Percentiles rank a stretch among this genome's conserved stretches.
These are phyloP conservation scores for Candida awuae DNA, from an alignment of 805 yeast genomes.

Conservation along the genomic window DNA sequence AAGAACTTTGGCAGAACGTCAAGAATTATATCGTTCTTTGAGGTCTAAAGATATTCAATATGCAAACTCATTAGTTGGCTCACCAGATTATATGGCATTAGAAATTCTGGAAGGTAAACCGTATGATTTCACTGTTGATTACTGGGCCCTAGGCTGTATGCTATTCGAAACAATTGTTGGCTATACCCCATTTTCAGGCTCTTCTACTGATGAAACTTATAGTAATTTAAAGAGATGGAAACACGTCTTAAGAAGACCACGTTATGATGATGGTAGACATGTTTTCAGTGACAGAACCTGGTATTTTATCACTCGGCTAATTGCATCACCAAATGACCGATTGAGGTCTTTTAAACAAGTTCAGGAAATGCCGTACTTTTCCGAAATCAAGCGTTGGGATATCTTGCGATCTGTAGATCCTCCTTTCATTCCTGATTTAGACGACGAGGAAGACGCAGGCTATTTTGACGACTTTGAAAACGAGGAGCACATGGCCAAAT, in stretches of 20 bases:
- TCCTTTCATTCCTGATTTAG: constrained; percentile 95
- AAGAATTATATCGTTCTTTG: constrained; percentile 69
- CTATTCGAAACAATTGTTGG: constrained; percentile 93
- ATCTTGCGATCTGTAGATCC: constrained; percentile 64
- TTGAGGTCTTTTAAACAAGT: constrained; percentile 75
- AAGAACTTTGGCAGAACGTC: constrained; percentile 79
- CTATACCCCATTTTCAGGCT: constrained; percentile 94
- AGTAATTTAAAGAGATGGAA: constrained; percentile 90
- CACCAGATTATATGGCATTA: constrained; percentile 98
- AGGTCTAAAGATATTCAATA: constrained; percentile 73
- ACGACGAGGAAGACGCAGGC: constrained; percentile 96
- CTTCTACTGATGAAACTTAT: constrained; percentile 90
- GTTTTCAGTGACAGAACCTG: constrained; percentile 96
- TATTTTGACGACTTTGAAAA: constrained; percentile 96
- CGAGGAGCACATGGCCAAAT: constrained; percentile 95
- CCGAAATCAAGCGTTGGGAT: constrained; percentile 69
- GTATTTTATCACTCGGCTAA: constrained; percentile 72
- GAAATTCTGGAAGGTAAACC: constrained; percentile 92
- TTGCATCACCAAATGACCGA: constrained; percentile 72
- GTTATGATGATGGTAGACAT: constrained; percentile 80
- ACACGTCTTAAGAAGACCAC: constrained; percentile 80
- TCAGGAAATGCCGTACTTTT: constrained; percentile 69
- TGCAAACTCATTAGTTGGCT: constrained; percentile 94
- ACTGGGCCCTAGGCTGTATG: constrained; percentile 98
- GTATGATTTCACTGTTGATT: constrained; percentile 94